Evolutionary conservation across 176 grass and related monocot species (phyloP).

Genomic region (Phoenix roebelenii): DNA sequence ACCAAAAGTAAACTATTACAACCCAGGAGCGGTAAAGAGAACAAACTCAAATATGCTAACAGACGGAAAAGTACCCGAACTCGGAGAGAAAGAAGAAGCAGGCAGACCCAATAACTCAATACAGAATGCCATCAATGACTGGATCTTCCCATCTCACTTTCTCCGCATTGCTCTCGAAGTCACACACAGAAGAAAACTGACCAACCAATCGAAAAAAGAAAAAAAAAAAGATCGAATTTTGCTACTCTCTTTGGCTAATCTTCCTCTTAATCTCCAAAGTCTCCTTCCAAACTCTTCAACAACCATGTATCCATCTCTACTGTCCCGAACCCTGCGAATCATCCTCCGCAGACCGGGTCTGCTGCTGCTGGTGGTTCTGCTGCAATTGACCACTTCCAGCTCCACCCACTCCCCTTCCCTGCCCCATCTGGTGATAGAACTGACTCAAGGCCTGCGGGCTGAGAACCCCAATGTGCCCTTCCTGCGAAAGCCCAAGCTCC

Average conservation of each 20-base stretch:
- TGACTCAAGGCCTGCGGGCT: constrained; percentile 13
- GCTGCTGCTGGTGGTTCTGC: constrained; percentile 39
- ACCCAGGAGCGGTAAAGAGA: neutral
- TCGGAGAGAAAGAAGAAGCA: neutral
- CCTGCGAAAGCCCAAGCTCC: constrained; percentile 12
- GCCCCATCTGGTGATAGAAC: constrained; percentile 11
- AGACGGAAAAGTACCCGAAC: neutral
- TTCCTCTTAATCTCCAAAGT: constrained; percentile 3
- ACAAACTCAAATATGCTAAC: no score
- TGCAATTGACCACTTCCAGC: constrained; percentile 41
- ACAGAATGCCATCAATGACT: no score
- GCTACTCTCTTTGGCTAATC: constrained; percentile 12
- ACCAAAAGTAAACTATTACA: neutral
- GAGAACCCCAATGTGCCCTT: constrained; percentile 4
- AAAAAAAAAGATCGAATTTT: constrained; percentile 12
- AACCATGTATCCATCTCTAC: constrained; percentile 15
- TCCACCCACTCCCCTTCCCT: neutral
- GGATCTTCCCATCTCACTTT: no score
- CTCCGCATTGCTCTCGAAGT: neutral
- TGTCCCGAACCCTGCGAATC: constrained; percentile 50
- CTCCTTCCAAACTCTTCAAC: neutral
- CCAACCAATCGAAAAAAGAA: neutral
- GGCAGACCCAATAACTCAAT: neutral
- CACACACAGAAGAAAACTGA: constrained; percentile 10
- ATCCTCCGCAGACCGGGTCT: constrained; percentile 41